phyloP scores from a whole-genome alignment of 176 grass and related monocot species.

The Avena eriantha region DNA sequence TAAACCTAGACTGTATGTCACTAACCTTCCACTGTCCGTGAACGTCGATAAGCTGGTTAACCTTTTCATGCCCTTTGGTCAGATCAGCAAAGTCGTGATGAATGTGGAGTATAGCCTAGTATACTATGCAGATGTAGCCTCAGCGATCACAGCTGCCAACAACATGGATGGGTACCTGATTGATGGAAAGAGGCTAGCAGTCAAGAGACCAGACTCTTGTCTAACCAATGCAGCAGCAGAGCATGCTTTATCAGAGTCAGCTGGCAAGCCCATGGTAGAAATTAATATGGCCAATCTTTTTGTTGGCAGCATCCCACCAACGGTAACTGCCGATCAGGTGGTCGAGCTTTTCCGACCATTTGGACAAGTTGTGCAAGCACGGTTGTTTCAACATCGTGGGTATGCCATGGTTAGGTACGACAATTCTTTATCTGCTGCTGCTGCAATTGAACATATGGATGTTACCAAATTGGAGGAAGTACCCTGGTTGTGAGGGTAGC shows the following conservation, averaged over 20 bases:
- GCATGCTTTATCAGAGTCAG: constrained; percentile 34
- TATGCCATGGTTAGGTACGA: constrained; percentile 72
- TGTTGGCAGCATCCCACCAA: constrained; percentile 55
- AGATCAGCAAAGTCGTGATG: constrained; percentile 56
- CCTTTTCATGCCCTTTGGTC: constrained; percentile 65
- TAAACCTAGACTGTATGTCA: constrained; percentile 44
- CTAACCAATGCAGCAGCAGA: constrained; percentile 32
- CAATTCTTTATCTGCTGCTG: constrained; percentile 48
- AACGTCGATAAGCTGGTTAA: constrained; percentile 55
- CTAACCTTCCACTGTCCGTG: constrained; percentile 52
- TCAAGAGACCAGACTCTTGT: constrained; percentile 37
- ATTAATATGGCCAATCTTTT: constrained; percentile 68
- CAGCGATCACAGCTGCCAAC: constrained; percentile 44
- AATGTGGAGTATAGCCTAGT: constrained; percentile 56
- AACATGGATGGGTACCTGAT: constrained; percentile 63
- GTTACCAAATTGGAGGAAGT: constrained; percentile 71
- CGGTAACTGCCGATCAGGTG: constrained; percentile 52
- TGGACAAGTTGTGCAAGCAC: constrained; percentile 64
- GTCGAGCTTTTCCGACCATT: constrained; percentile 64
- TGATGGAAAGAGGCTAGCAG: constrained; percentile 58
- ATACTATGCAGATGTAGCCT: constrained; percentile 48
- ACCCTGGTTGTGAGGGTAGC: constrained; percentile 56
- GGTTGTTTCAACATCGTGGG: constrained; percentile 41
- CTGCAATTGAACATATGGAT: constrained; percentile 55
- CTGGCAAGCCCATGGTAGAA: constrained; percentile 44